Base-by-base conservation (phyloP, 2,329 filamentous ascomycete genomes). In the Lachnellula cervina region DNA sequence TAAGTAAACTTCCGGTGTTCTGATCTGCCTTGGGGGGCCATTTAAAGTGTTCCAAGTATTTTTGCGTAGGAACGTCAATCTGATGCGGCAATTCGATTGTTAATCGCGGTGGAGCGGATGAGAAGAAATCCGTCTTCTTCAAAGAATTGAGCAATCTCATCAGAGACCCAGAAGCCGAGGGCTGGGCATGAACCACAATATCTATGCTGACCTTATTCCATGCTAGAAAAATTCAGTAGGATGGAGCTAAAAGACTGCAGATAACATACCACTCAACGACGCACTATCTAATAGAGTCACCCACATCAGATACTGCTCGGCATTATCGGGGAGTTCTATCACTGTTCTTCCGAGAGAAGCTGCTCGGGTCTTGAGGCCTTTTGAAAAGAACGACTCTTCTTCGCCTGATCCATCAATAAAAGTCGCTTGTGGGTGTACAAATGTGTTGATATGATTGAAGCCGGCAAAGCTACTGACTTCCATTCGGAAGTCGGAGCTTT, bases 171-270 rank as follows among this genome's bases (percentile, higher is more conserved):
- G 89, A 86, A 19, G 87, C 85, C 8, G 79, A 78, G 3, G 83
- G 74, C 6, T 84, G 80, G 1, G 89, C 90, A 57, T 95, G 89
- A 8, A 97, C 82, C 13, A 97, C 71, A 52, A 99, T 89, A 61
- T 97, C 90, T 59, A 97, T 78, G 38, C 79, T 83, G 5, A 89
- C 77, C 47, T 83, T 81, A 69, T 93, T 86, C 92, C 92, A 97
- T 35, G 81, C 87, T 86, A 66, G 23, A 43, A 25, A 48, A 60
- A 47, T 61, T 67, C 59, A 69, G 64, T 46, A 56, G n/a, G 17
- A 51, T 62, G n/a, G n/a, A n/a, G n/a, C n/a, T n/a, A 35, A 19
- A 32, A 54, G 35, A 44, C 19, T 6, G 47, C 52, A 37, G 42
- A 47, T 59, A 57, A 58, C 69, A 65, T 76, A 88, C 86, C 79